These are phyloP conservation scores for Cardamine occulta DNA, from an alignment of 345 rosid species.

Conservation along the genomic window DNA sequence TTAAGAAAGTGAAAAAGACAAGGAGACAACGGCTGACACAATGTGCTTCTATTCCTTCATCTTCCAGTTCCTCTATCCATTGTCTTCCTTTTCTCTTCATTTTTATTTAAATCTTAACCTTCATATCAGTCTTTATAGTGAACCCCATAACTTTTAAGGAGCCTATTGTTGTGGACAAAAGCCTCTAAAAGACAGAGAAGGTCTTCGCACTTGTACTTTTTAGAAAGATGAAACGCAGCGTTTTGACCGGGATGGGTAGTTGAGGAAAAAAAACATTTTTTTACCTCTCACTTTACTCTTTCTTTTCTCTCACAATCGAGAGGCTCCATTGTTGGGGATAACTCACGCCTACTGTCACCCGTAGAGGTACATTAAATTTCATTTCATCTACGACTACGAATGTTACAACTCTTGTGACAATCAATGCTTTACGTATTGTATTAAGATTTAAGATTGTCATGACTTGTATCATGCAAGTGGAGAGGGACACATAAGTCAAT, in stretches of 20 bases:
- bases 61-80: background rate
- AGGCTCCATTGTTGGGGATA: too few species aligned
- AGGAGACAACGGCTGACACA: background rate
- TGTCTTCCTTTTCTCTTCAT: background rate
- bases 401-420: conserved; percentile 7
- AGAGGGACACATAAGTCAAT: conserved; percentile 39
- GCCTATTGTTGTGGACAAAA: too few species aligned
- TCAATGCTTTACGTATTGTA: conserved; percentile 21
- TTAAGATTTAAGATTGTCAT: conserved; percentile 17
- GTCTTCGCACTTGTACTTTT: too few species aligned
- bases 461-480: conserved; percentile 35
- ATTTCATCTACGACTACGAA: conserved; percentile 1
- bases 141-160: too few species aligned
- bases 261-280: too few species aligned
- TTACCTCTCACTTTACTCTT: too few species aligned
- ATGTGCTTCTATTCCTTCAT: background rate
- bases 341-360: background rate
- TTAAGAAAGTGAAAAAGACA: too few species aligned
- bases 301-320: too few species aligned
- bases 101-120: background rate
- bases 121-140: background rate
- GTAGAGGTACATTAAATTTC: conserved; percentile 17
- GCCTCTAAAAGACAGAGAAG: too few species aligned
- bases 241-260: too few species aligned
- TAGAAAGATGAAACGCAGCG: too few species aligned